phyloP scores from a whole-genome alignment of 805 yeast genomes.

The Kazachstania martiniae region DNA sequence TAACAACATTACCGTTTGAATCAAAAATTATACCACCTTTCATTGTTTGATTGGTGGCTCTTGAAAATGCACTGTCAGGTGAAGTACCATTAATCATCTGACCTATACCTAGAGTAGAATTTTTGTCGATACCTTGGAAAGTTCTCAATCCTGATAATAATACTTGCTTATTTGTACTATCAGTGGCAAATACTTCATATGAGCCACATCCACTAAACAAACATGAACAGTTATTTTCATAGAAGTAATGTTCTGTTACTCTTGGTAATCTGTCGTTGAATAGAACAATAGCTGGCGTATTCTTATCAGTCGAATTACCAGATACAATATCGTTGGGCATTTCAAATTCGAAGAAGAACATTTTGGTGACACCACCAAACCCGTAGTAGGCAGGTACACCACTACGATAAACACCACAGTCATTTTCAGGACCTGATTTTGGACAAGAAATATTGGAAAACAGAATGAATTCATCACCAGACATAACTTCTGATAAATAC shows the following conservation, averaged over 20 bases:
- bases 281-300: slow-evolving; percentile 59
- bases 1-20: slow-evolving; percentile 44
- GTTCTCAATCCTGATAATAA: slow-evolving; percentile 62
- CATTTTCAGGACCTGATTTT: slow-evolving; percentile 38
- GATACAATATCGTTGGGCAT: slow-evolving; percentile 41
- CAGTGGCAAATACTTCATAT: slow-evolving; percentile 62
- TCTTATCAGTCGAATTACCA: slow-evolving; percentile 12
- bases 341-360: slow-evolving; percentile 57
- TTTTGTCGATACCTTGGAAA: slow-evolving; percentile 33
- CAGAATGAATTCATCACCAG: slow-evolving; percentile 50
- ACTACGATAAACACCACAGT: slow-evolving; percentile 63
- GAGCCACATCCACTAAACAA: slow-evolving; percentile 71
- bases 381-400: slow-evolving; percentile 69
- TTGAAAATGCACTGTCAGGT: slow-evolving; percentile 12
- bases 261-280: slow-evolving; percentile 62
- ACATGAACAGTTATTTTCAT: slow-evolving; percentile 50
- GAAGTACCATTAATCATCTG: slow-evolving; percentile 35
- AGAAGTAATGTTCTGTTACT: slow-evolving; percentile 40
- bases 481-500: slow-evolving; percentile 34
- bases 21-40: slow-evolving; percentile 64
- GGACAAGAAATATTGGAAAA: slow-evolving; percentile 48
- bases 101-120: slow-evolving; percentile 9
- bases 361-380: slow-evolving; percentile 48
- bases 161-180: slow-evolving; percentile 45
- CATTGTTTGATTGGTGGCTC: slow-evolving; percentile 43